Conservation (phyloP, 306 rosid genomes). For the Arachis hypogaea region DNA sequence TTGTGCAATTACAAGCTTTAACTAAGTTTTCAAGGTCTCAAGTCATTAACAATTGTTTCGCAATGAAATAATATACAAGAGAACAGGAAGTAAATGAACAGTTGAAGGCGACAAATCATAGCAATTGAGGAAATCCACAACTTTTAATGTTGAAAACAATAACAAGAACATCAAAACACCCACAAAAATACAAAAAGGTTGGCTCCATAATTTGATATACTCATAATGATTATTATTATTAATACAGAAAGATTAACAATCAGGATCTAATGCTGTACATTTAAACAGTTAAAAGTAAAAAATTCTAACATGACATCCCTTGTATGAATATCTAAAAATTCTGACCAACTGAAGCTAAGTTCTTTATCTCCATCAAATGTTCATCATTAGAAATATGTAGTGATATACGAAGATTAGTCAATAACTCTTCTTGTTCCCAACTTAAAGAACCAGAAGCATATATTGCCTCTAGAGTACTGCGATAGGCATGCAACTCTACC, state of each 20-base stretch:
- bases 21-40: not conserved
- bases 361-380: slow-evolving; percentile 52
- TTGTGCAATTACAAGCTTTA: slow-evolving; percentile 2
- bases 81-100: slow-evolving; percentile 32
- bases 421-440: slow-evolving; percentile 83
- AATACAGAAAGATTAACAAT: slow-evolving; percentile 31
- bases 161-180: slow-evolving; percentile 7
- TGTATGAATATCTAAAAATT: slow-evolving; percentile 37
- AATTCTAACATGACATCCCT: slow-evolving; percentile 4
- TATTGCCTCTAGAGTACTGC: slow-evolving; percentile 62
- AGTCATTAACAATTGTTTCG: slow-evolving; percentile 12
- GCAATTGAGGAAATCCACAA: not conserved
- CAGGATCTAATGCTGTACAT: slow-evolving; percentile 39
- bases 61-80: slow-evolving; percentile 9
- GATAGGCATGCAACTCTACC: slow-evolving; percentile 80
- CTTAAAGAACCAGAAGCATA: slow-evolving; percentile 87
- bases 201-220: slow-evolving; percentile 19
- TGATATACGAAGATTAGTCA: slow-evolving; percentile 85
- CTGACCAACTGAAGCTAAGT: slow-evolving; percentile 43
- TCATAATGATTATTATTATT: slow-evolving; percentile 31
- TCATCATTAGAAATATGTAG: slow-evolving; percentile 91
- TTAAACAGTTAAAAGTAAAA: not conserved
- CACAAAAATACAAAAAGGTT: slow-evolving; percentile 28
- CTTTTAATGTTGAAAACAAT: slow-evolving; percentile 3
- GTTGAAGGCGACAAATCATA: slow-evolving; percentile 5